Percentiles rank a stretch among this genome's conserved stretches.
These are phyloP conservation scores for Chrysosporium queenslandicum DNA, from an alignment of 2,329 filamentous ascomycete genomes.

Conservation along the genomic window DNA sequence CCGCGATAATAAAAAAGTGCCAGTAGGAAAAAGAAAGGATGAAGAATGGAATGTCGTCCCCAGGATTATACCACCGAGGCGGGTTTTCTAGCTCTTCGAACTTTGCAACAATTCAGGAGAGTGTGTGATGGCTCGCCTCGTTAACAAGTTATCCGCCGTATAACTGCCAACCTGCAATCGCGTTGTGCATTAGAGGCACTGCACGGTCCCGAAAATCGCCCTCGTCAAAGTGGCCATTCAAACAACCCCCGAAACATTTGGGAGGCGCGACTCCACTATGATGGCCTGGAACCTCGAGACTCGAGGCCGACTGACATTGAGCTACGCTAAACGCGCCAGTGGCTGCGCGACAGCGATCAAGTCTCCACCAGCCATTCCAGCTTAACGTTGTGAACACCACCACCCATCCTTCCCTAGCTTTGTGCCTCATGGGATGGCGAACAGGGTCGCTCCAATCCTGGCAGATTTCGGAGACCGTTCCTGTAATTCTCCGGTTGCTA, in stretches of 20 bases:
- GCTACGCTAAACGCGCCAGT: constrained; percentile 7
- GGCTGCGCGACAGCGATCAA: constrained; percentile 8
- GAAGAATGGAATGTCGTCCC: no score
- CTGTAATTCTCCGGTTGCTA: background rate
- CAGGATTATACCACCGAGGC: no score
- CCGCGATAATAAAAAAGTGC: background rate
- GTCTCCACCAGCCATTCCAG: background rate
- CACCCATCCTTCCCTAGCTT: background rate
- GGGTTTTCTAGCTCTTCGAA: no score
- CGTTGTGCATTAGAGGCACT: background rate
- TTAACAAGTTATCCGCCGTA: no score
- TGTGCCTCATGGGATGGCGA: background rate
- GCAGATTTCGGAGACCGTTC: background rate
- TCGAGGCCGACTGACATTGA: background rate
- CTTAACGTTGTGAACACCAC: background rate
- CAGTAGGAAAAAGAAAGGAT: background rate
- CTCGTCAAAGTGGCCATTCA: background rate
- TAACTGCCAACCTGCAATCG: background rate
- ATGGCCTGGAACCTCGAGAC: constrained; percentile 2
- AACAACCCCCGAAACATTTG: background rate
- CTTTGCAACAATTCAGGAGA: no score
- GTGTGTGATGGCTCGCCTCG: no score
- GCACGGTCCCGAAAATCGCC: background rate
- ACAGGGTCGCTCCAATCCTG: background rate
- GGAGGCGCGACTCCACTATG: background rate